phyloP scores from a whole-genome alignment of 192 early-diverging fungal species.

The Linnemannia elongata region DNA sequence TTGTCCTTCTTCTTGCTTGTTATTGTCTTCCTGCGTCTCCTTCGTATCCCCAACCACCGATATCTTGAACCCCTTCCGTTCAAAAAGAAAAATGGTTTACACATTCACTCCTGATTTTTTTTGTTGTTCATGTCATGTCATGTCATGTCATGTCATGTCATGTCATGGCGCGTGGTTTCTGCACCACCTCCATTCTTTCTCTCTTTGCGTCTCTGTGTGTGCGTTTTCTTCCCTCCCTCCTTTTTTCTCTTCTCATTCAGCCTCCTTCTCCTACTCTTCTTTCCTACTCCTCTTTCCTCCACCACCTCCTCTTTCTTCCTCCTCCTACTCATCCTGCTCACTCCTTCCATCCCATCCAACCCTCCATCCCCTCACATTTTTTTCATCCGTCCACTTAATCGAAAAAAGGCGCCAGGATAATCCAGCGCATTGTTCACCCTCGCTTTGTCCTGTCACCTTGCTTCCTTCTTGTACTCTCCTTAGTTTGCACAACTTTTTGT shows the following conservation, averaged over 20 bases:
- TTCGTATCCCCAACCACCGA: conserved; percentile 23
- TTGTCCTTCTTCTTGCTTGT: background rate
- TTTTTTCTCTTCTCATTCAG: background rate
- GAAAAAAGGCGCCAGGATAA: background rate
- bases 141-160: too few relatives aligned
- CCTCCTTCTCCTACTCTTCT: background rate
- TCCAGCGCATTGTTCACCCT: background rate
- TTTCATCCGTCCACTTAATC: background rate
- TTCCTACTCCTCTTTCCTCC: background rate
- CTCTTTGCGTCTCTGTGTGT: background rate
- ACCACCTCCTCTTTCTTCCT: background rate
- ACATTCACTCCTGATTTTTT: background rate
- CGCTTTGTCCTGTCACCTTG: background rate
- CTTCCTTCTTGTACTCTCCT: background rate
- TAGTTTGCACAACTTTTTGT: background rate
- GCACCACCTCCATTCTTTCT: background rate
- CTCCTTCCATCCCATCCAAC: conserved; percentile 2
- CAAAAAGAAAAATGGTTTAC: background rate
- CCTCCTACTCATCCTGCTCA: background rate
- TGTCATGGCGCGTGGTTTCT: conserved; percentile 16
- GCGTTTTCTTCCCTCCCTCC: background rate
- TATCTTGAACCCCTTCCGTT: conserved; percentile 16
- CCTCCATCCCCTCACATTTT: background rate
- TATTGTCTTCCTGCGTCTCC: background rate
- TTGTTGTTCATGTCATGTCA: conserved; percentile 8